Evolutionary conservation across 2,329 filamentous ascomycete species (phyloP), one percentile per base, ranked within the genome.

Genomic region (Chaetomium sp.): DNA sequence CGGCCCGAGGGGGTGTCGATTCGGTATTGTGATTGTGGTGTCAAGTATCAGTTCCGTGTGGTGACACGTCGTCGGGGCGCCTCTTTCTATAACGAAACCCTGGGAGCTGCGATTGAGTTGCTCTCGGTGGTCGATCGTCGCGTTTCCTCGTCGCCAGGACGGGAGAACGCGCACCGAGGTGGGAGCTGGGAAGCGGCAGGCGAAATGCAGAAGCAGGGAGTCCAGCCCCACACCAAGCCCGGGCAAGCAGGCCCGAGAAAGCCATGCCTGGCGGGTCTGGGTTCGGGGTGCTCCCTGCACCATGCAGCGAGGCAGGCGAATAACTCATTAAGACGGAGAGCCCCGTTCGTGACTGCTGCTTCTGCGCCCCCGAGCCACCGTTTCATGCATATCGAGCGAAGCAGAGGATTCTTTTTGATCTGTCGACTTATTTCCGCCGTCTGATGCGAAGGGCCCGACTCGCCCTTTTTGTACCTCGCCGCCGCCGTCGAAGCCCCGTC

Each of bases 331-430:
- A 37, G 44, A 38, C 37, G 33, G 12, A 52, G 45, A 44, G 46
- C 35, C n/a, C 19, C 14, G 38, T 43, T 40, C 43, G 49, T 48
- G 49, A 37, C 37, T 34, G 27, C 19, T 32, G 11, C 6, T n/a
- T 36, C 38, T 48, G 53, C 50, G 50, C 49, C 48, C 36, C 50
- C 52, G 14, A 46, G 32, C 42, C 47, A 55, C 48, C 19, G 6
- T 51, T 55, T 27, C 8, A 14, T 40, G 33, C 37, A 43, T 43
- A 41, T 40, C 45, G 44, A 49, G 48, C 33, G 43, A 49, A 48
- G 10, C 45, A n/a, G 7, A 27, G 34, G 27, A 19, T 14, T 33
- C 34, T 33, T 49, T 46, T 55, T 34, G 41, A 49, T 12, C 37
- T 46, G 49, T 50, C 45, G 41, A 35, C 19, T 43, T 53, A 34